These are phyloP conservation scores for Yamadazyma conglobata DNA, from an alignment of 1,139 yeast genomes.

Conservation along the genomic window DNA sequence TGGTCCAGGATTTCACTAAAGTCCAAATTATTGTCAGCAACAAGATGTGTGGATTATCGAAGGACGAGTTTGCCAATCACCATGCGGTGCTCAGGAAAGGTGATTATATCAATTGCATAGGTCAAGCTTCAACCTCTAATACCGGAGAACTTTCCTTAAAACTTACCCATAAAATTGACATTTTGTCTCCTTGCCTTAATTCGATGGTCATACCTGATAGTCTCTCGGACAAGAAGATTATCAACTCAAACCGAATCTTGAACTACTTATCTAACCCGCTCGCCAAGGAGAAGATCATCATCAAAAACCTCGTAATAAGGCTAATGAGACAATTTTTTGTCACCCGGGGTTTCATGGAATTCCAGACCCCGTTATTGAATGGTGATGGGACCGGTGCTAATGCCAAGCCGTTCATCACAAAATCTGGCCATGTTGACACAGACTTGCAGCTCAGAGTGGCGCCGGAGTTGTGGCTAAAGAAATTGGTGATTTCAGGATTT, in stretches of 20 bases:
- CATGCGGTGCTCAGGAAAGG: slow-evolving; percentile 61
- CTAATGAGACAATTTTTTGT: slow-evolving; percentile 57
- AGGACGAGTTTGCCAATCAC: slow-evolving; percentile 40
- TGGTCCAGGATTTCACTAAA: slow-evolving; percentile 52
- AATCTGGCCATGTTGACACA: slow-evolving; percentile 20
- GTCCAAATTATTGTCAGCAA: slow-evolving; percentile 63
- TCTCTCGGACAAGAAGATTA: slow-evolving; percentile 50
- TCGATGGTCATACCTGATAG: slow-evolving; percentile 60
- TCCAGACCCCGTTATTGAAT: slow-evolving; percentile 81
- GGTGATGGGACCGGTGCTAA: slow-evolving; percentile 80
- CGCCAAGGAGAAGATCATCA: slow-evolving; percentile 42
- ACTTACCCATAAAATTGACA: slow-evolving; percentile 41
- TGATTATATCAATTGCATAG: slow-evolving; percentile 63
- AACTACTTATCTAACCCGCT: slow-evolving; percentile 63
- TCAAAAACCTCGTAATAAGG: slow-evolving; percentile 53
- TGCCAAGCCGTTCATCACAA: slow-evolving; percentile 77
- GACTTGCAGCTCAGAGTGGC: slow-evolving; percentile 75
- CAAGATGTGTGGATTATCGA: slow-evolving; percentile 38
- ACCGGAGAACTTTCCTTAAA: slow-evolving; percentile 77
- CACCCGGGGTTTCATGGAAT: slow-evolving; percentile 64
- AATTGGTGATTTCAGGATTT: slow-evolving; percentile 76
- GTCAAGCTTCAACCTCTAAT: slow-evolving; percentile 70
- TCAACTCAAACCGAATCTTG: slow-evolving; percentile 67
- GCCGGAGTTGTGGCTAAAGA: slow-evolving; percentile 91
- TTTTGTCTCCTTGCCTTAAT: slow-evolving; percentile 68